These are phyloP conservation scores for Hirsutella rhossiliensis DNA, from an alignment of 2,329 filamentous ascomycete genomes.

Conservation along the genomic window DNA sequence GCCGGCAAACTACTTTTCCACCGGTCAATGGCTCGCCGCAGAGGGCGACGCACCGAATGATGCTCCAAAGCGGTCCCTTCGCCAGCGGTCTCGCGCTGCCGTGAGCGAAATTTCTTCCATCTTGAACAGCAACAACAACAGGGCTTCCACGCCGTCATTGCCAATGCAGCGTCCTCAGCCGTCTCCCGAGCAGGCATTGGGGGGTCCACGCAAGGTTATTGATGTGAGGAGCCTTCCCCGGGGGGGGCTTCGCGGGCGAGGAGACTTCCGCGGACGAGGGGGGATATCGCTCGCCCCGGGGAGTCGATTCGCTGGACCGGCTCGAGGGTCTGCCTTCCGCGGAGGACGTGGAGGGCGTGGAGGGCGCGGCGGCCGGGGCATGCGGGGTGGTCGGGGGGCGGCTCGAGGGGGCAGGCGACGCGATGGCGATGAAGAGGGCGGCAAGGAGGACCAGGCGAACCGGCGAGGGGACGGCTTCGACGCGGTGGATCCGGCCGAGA, in stretches of 20 bases:
- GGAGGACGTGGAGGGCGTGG: slow-evolving; percentile 1
- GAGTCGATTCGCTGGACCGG: not conserved
- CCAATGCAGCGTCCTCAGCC: not conserved
- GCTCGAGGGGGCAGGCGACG: slow-evolving; percentile 8
- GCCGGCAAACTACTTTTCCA: slow-evolving; percentile 23
- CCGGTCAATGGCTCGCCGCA: slow-evolving; percentile 20
- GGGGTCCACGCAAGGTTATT: slow-evolving; percentile 21
- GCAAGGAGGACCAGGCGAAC: slow-evolving; percentile 6
- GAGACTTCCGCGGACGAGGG: slow-evolving; percentile 11
- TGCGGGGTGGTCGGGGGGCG: slow-evolving; percentile 2
- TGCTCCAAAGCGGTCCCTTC: slow-evolving; percentile 9
- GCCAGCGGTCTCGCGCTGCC: slow-evolving; percentile 20
- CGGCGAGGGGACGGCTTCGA: slow-evolving; percentile 12
- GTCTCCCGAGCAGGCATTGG: not conserved
- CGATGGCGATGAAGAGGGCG: slow-evolving; percentile 13
- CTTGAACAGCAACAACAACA: slow-evolving; percentile 12
- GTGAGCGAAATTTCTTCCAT: slow-evolving; percentile 21
- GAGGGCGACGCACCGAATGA: slow-evolving; percentile 11
- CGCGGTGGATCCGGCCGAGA: slow-evolving; percentile 18
- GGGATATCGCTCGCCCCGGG: not conserved
- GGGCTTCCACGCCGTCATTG: slow-evolving; percentile 2
- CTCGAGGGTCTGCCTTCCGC: not conserved
- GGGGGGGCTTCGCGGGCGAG: slow-evolving; percentile 14
- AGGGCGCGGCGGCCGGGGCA: slow-evolving; percentile 5
- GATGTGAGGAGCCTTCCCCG: slow-evolving; percentile 25